Percentiles rank a stretch among this genome's conserved stretches.
These are phyloP conservation scores for Xylaria sp. DNA, from an alignment of 2,329 filamentous ascomycete genomes.

Conservation along the genomic window DNA sequence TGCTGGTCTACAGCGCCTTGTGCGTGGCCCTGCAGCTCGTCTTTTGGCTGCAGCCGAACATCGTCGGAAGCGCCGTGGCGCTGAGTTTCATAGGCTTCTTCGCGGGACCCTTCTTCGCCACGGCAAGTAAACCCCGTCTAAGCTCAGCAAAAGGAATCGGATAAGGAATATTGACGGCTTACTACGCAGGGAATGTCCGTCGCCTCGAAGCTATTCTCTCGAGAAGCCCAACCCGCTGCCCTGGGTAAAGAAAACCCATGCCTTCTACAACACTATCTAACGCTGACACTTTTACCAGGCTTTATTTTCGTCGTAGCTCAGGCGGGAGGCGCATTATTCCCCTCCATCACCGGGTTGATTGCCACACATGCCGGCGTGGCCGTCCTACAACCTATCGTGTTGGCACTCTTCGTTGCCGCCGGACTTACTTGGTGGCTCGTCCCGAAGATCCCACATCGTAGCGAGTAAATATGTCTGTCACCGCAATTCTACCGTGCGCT, in stretches of 20 bases:
- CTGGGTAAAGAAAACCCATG: slow-evolving; percentile 41
- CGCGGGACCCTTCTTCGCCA: slow-evolving; percentile 57
- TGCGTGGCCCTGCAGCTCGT: slow-evolving; percentile 58
- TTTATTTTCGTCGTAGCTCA: slow-evolving; percentile 56
- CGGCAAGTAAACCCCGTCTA: slow-evolving; percentile 39
- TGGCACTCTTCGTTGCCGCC: slow-evolving; percentile 47
- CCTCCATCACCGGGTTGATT: slow-evolving; percentile 53
- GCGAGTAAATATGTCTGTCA: slow-evolving; percentile 20
- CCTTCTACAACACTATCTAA: not conserved
- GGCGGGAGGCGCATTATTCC: slow-evolving; percentile 54
- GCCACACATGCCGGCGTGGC: slow-evolving; percentile 47
- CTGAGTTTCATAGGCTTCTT: slow-evolving; percentile 58
- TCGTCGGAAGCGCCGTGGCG: slow-evolving; percentile 54
- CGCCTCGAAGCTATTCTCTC: slow-evolving; percentile 51
- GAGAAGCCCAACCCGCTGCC: slow-evolving; percentile 49
- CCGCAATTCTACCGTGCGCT: not conserved
- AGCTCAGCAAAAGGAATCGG: not conserved
- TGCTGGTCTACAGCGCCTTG: slow-evolving; percentile 55
- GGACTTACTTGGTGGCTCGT: slow-evolving; percentile 47
- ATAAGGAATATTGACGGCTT: not conserved
- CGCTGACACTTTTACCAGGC: slow-evolving; percentile 21
- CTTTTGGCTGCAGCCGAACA: slow-evolving; percentile 68
- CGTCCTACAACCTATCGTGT: slow-evolving; percentile 51
- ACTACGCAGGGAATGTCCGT: slow-evolving; percentile 51
- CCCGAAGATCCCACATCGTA: slow-evolving; percentile 30